These are phyloP conservation scores for Hyphodiscus sp. DNA, from an alignment of 2,329 filamentous ascomycete genomes.

Conservation along the genomic window DNA sequence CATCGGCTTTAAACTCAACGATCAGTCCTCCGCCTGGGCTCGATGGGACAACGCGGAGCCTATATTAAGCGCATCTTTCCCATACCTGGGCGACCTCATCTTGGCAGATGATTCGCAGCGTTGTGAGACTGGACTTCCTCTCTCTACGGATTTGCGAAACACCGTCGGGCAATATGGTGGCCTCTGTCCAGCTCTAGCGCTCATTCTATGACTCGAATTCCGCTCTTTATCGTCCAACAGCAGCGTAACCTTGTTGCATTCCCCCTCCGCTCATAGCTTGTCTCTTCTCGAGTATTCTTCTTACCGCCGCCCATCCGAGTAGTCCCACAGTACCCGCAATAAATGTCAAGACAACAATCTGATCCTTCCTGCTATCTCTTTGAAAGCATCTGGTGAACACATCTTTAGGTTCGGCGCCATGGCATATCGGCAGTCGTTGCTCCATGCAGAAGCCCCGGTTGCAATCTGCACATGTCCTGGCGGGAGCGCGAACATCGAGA, in stretches of 20 bases:
- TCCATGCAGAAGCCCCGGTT: constrained; percentile 59
- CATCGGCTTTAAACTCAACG: no score
- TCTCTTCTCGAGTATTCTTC: constrained; percentile 40
- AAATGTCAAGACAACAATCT: constrained; percentile 60
- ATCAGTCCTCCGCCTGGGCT: no score
- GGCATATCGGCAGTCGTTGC: constrained; percentile 56
- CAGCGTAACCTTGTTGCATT: constrained; percentile 19
- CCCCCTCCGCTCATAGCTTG: constrained; percentile 23
- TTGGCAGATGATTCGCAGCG: no score
- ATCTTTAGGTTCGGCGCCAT: constrained; percentile 54
- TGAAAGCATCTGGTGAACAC: constrained; percentile 59
- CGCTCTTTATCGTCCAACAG: constrained; percentile 12
- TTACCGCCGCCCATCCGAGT: constrained; percentile 52
- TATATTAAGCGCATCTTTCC: no score
- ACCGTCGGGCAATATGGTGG: neutral
- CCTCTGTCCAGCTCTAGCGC: neutral
- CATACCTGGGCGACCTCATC: no score
- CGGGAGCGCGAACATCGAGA: constrained; percentile 28
- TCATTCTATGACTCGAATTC: neutral
- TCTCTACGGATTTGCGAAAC: neutral
- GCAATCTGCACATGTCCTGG: constrained; percentile 51
- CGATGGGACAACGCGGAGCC: no score
- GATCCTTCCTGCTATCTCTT: constrained; percentile 60
- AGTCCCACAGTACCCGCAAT: constrained; percentile 52
- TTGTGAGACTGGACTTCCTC: no score